These are phyloP conservation scores for Suillus decipiens DNA, from an alignment of 768 basidiomycete species.

Conservation along the genomic window DNA sequence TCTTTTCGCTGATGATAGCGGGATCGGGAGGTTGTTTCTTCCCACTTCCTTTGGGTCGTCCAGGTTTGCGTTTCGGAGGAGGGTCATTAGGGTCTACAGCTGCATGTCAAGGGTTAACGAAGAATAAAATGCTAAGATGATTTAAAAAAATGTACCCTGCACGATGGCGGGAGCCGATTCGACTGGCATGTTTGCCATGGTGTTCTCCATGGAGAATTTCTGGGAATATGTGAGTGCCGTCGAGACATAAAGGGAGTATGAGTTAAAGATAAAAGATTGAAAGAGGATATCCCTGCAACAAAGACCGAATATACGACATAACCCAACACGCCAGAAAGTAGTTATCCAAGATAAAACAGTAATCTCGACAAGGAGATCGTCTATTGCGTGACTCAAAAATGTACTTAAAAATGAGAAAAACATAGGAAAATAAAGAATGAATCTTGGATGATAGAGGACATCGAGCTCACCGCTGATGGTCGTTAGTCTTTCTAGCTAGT, in stretches of 20 bases:
- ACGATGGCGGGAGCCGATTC: constrained; percentile 30
- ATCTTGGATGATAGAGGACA: constrained; percentile 15
- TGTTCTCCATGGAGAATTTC: constrained; percentile 27
- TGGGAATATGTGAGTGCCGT: constrained; percentile 23
- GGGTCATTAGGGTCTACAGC: constrained; percentile 30
- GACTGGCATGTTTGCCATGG: constrained; percentile 27
- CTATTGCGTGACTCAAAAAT: constrained; percentile 12
- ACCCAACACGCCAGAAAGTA: constrained; percentile 28
- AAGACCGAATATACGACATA: constrained; percentile 38
- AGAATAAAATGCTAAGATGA: constrained; percentile 1
- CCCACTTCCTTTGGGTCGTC: constrained; percentile 78
- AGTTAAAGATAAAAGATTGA: constrained; percentile 19
- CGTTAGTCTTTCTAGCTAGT: constrained; percentile 10
- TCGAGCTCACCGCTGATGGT: constrained; percentile 28
- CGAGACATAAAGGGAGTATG: constrained; percentile 1
- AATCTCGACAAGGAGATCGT: constrained; percentile 28
- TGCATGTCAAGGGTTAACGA: constrained; percentile 15
- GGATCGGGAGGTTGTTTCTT: constrained; percentile 57
- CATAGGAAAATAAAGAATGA: constrained; percentile 1
- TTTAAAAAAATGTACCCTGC: constrained; percentile 19
- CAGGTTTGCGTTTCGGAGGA: constrained; percentile 66
- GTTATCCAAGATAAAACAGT: constrained; percentile 34
- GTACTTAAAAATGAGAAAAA: constrained; percentile 19
- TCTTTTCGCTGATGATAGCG: constrained; percentile 47
- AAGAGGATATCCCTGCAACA: constrained; percentile 31